A percentile compares a stretch with the other conserved stretches of the same genome.
Conservation (phyloP, 371 early-diverging fungal species). For the Lichtheimia ornata region DNA sequence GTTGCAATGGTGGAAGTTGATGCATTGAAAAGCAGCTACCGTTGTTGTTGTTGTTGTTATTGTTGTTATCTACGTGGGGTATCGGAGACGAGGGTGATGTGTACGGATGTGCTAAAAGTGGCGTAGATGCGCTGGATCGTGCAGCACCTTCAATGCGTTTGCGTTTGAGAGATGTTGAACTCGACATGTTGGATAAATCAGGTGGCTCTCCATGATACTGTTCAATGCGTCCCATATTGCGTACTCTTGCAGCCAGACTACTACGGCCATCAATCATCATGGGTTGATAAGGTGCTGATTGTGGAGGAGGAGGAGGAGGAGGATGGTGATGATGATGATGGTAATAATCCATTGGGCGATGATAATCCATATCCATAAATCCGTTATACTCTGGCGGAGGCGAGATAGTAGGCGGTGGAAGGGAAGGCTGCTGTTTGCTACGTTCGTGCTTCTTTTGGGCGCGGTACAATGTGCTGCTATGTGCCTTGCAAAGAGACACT, state of each 20-base stretch:
- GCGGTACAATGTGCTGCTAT: conserved; percentile 50
- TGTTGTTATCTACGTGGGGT: conserved; percentile 21
- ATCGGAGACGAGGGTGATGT: conserved; percentile 17
- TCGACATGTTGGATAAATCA: conserved; percentile 31
- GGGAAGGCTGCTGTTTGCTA: conserved; percentile 34
- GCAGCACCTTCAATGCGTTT: conserved; percentile 20
- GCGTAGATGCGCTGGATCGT: conserved; percentile 40
- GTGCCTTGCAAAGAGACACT: conserved; percentile 57
- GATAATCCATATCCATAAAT: conserved; percentile 8
- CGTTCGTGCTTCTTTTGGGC: conserved; percentile 51
- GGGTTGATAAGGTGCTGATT: conserved; percentile 12
- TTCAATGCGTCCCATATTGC: conserved; percentile 27
- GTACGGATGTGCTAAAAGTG: conserved; percentile 26
- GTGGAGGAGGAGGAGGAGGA: conserved; percentile 1
- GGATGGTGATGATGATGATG: conserved; percentile 15
- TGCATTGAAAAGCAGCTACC: conserved; percentile 20
- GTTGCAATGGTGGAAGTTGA: conserved; percentile 13
- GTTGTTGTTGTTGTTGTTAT: background rate
- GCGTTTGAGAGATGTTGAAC: conserved; percentile 38
- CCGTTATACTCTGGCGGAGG: conserved; percentile 8
- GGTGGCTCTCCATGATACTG: conserved; percentile 20
- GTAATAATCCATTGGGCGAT: conserved; percentile 17
- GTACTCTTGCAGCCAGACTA: conserved; percentile 40
- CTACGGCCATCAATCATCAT: conserved; percentile 17
- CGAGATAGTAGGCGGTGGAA: conserved; percentile 31